phyloP scores from a whole-genome alignment of 495 filamentous ascomycete species.

The Neohortaea acidophila region DNA sequence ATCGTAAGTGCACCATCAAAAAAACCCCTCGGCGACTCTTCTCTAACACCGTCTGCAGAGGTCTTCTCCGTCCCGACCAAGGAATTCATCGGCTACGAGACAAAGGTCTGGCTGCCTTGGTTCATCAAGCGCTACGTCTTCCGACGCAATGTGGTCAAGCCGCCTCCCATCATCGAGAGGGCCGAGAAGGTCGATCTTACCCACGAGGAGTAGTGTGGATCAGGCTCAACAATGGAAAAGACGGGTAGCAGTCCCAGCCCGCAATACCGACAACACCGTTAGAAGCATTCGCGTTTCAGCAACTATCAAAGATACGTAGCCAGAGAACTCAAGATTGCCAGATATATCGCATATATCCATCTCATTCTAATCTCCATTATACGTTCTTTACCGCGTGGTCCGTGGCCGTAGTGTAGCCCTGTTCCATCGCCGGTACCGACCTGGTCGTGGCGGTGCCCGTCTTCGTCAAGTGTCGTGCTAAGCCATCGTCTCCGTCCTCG shows the following conservation, averaged over 20 bases:
- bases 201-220: no score
- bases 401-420: slow-evolving; percentile 2
- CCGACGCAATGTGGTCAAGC: slow-evolving; percentile 34
- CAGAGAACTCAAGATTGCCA: no score
- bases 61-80: slow-evolving; percentile 24
- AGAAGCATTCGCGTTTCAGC: no score
- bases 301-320: no score
- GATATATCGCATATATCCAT: no score
- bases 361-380: no score
- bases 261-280: no score
- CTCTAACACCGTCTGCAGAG: slow-evolving; percentile 1
- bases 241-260: no score
- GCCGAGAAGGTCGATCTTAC: no score
- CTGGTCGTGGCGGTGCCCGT: no score
- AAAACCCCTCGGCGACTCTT: background rate
- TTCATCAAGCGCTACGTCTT: slow-evolving; percentile 56
- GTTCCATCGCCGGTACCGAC: slow-evolving; percentile 6
- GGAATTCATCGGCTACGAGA: slow-evolving; percentile 28
- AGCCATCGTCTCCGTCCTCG: slow-evolving; percentile 36
- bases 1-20: slow-evolving; percentile 13
- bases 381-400: no score
- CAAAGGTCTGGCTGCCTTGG: slow-evolving; percentile 47
- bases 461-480: slow-evolving; percentile 34
- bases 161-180: slow-evolving; percentile 32
- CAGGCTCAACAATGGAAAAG: no score